Percentiles rank a stretch among this genome's conserved stretches.
Evolutionary conservation across 129 eudicot species (phyloP).

Genomic region (Escallonia herrerae): DNA sequence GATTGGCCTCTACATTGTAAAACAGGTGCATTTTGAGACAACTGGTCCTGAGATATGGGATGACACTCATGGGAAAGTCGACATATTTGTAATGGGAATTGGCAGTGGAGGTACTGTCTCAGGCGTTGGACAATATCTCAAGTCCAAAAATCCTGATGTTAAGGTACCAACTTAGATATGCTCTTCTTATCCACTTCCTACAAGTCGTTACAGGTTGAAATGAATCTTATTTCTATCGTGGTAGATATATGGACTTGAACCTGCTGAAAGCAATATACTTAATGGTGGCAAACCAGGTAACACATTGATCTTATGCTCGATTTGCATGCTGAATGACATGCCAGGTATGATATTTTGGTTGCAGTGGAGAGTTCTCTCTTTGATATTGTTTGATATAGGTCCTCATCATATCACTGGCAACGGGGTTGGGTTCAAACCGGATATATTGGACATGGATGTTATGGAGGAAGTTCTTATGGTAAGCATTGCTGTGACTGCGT

Average conservation of each 20-base stretch:
- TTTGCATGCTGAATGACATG: no score
- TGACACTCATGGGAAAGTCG: constrained; percentile 84
- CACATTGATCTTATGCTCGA: background rate
- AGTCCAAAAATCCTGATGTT: constrained; percentile 82
- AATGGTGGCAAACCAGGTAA: constrained; percentile 98
- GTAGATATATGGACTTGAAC: constrained; percentile 93
- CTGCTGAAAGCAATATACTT: constrained; percentile 86
- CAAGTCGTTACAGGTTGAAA: background rate
- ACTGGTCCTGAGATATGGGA: constrained; percentile 99
- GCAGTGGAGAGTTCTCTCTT: background rate
- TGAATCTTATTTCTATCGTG: background rate
- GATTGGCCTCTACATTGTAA: background rate
- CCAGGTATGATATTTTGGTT: no score
- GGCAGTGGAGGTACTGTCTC: constrained; percentile 99
- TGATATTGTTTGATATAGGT: constrained; percentile 27
- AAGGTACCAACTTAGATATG: constrained; percentile 37
- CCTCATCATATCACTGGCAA: constrained; percentile 96
- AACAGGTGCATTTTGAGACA: constrained; percentile 90
- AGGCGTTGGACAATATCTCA: constrained; percentile 91
- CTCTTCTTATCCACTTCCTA: background rate
- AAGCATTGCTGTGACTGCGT: background rate
- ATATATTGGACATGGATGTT: constrained; percentile 89
- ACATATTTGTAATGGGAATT: constrained; percentile 94
- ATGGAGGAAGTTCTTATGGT: constrained; percentile 98
- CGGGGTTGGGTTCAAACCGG: constrained; percentile 97